phyloP scores from a whole-genome alignment of 805 yeast genomes.

The Blastobotrys attinorum region DNA sequence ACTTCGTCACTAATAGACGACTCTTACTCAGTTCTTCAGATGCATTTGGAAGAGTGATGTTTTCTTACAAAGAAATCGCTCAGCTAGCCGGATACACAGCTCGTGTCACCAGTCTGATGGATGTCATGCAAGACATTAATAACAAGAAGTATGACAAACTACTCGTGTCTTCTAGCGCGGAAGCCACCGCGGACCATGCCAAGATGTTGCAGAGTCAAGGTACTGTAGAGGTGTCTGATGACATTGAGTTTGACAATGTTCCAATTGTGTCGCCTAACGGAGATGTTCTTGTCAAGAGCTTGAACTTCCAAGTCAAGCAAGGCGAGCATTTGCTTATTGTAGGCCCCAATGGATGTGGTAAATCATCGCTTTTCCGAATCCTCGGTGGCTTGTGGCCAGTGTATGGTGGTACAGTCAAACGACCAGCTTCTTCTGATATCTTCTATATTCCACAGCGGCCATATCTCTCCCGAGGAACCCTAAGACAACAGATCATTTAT shows the following conservation, averaged over 20 bases:
- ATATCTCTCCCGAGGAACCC: constrained; percentile 69
- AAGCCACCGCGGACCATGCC: constrained; percentile 11
- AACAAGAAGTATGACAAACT: constrained; percentile 28
- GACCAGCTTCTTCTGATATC: constrained; percentile 59
- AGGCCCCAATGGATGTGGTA: constrained; percentile 96
- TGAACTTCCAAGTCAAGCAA: constrained; percentile 63
- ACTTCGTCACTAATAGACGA: constrained; percentile 82
- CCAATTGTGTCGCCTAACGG: constrained; percentile 84
- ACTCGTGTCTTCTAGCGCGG: constrained; percentile 17
- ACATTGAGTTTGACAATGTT: constrained; percentile 58
- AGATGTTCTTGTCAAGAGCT: constrained; percentile 56
- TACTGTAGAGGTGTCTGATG: constrained; percentile 42
- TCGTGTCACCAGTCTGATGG: constrained; percentile 64
- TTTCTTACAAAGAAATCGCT: constrained; percentile 74
- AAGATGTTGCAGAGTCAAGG: constrained; percentile 15
- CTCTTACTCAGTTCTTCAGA: constrained; percentile 76
- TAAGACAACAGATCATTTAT: constrained; percentile 83
- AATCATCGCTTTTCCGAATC: constrained; percentile 83
- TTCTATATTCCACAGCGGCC: constrained; percentile 93
- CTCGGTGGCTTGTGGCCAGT: constrained; percentile 94
- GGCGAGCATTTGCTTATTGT: constrained; percentile 85
- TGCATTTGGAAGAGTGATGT: constrained; percentile 79
- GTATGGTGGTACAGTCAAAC: constrained; percentile 43
- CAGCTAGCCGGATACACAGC: constrained; percentile 77
- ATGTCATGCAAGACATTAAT: constrained; percentile 47